Evolutionary conservation across 805 yeast genomes (phyloP).

Genomic region (Metschnikowia borealis): DNA sequence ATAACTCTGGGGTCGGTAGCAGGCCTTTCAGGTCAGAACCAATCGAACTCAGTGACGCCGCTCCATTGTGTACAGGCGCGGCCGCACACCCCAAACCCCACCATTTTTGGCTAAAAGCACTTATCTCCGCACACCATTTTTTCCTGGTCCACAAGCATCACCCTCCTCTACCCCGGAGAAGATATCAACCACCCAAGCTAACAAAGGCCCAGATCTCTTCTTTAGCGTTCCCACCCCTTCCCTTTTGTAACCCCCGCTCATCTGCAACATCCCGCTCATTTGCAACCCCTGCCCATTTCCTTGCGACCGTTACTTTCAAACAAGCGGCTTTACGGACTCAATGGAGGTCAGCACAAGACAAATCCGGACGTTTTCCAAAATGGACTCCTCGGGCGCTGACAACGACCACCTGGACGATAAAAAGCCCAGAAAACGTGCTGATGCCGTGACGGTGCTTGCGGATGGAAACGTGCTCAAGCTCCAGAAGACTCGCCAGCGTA

Average conservation of each 20-base stretch:
- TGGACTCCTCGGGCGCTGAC: not conserved
- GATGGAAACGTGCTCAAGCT: slow-evolving; percentile 56
- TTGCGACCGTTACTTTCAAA: no score
- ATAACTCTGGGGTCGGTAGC: no score
- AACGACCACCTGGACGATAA: not conserved
- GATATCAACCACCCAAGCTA: not conserved
- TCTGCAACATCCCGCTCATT: no score
- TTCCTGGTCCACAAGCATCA: not conserved
- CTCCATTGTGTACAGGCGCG: not conserved
- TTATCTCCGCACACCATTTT: slow-evolving; percentile 1
- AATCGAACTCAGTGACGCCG: not conserved
- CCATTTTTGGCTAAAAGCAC: not conserved
- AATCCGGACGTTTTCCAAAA: not conserved
- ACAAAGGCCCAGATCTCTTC: no score
- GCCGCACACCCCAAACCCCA: slow-evolving; percentile 5
- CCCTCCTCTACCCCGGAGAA: not conserved
- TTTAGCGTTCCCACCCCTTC: no score
- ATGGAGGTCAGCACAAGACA: not conserved
- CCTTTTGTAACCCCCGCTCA: no score
- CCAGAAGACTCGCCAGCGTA: slow-evolving; percentile 58
- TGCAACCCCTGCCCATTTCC: no score
- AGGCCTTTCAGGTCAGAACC: no score
- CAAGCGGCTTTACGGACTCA: not conserved
- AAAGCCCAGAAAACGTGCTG: not conserved
- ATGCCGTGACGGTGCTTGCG: slow-evolving; percentile 31